phyloP scores from a whole-genome alignment of 1,284 basidiomycete species.

The Heterobasidion annosum region DNA sequence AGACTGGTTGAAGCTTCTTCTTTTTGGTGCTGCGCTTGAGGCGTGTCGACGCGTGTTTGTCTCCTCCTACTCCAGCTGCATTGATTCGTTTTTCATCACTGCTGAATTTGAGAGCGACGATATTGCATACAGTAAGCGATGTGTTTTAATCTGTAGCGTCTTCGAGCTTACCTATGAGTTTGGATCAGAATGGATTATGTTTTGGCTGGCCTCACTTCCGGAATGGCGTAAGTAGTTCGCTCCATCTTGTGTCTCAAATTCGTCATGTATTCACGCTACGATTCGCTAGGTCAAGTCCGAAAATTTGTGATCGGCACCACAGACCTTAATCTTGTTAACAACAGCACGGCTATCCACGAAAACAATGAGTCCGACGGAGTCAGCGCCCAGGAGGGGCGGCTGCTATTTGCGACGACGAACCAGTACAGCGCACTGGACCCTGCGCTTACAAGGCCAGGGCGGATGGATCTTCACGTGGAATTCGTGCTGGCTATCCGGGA shows the following conservation, averaged over 20 bases:
- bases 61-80: conserved; percentile 31
- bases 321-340: conserved; percentile 13
- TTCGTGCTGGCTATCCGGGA: conserved; percentile 60
- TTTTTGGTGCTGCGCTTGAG: conserved; percentile 55
- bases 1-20: conserved; percentile 58
- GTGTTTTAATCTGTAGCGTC: background rate
- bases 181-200: conserved; percentile 21
- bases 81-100: conserved; percentile 52
- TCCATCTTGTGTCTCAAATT: background rate
- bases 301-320: conserved; percentile 21
- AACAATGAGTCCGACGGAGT: conserved; percentile 33
- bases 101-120: conserved; percentile 54
- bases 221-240: conserved; percentile 17
- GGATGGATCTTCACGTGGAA: conserved; percentile 70
- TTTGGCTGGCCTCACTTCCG: conserved; percentile 24
- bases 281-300: conserved; percentile 17
- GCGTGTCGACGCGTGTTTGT: conserved; percentile 35
- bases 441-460: conserved; percentile 68
- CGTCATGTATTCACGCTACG: background rate
- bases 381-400: conserved; percentile 66
- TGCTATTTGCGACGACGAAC: conserved; percentile 74
- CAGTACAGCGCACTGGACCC: conserved; percentile 60
- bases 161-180: too few relatives aligned
- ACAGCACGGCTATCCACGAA: conserved; percentile 7
- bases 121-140: conserved; percentile 15